Evolutionary conservation across 352 stramenopile species (phyloP).

Genomic region (Phytopythium cucurbitacearum): DNA sequence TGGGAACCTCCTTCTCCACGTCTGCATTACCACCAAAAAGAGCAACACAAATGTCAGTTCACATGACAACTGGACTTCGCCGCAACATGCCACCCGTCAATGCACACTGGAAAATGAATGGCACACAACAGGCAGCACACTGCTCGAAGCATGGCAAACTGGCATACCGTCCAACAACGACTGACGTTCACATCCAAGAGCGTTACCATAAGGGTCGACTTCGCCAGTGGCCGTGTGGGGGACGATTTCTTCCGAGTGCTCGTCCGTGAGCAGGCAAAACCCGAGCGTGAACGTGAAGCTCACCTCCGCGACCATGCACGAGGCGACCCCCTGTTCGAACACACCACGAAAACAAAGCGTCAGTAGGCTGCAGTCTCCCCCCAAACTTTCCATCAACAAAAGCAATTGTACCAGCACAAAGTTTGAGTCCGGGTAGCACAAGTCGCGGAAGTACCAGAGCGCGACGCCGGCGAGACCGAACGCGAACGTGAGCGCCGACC

Average conservation of each 20-base stretch:
- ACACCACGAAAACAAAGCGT: constrained; percentile 5
- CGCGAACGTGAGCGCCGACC: constrained; percentile 58
- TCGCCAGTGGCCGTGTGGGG: constrained; percentile 12
- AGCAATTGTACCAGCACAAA: constrained; percentile 60
- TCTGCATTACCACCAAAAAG: constrained; percentile 22
- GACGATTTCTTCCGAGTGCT: constrained; percentile 23
- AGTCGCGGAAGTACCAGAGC: constrained; percentile 65
- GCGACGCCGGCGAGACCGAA: constrained; percentile 55
- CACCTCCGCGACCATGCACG: constrained; percentile 58
- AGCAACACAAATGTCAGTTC: constrained; percentile 4
- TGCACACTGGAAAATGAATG: no score
- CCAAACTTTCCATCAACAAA: not conserved
- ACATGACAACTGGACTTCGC: not conserved
- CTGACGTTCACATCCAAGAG: constrained; percentile 66
- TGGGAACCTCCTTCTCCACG: constrained; percentile 49
- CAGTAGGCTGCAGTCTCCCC: not conserved
- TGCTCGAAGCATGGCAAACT: constrained; percentile 9
- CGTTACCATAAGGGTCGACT: constrained; percentile 61
- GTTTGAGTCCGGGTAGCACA: constrained; percentile 69
- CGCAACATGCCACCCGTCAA: no score
- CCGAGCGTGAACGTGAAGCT: constrained; percentile 68
- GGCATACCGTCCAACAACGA: constrained; percentile 71
- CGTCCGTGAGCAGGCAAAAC: constrained; percentile 60
- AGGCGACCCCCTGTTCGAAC: constrained; percentile 36
- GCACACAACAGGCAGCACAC: constrained; percentile 5